Percentiles rank a stretch among this genome's conserved stretches.
These are phyloP conservation scores for Nakaseomyces delphensis DNA, from an alignment of 1,139 yeast species.

Conservation along the genomic window DNA sequence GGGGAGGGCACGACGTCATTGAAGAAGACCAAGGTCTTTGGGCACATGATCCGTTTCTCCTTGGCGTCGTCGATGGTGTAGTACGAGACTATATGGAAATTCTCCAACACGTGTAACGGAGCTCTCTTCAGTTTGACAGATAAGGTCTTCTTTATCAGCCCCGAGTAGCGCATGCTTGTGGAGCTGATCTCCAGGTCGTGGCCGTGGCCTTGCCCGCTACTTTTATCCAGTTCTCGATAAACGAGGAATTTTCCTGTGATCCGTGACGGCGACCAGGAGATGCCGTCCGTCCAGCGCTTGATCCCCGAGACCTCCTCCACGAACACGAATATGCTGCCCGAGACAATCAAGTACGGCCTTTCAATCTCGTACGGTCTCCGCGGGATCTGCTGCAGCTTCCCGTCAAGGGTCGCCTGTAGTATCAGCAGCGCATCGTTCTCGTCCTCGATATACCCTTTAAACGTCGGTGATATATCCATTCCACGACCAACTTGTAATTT, in stretches of 20 bases:
- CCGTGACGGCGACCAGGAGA: conserved; percentile 84
- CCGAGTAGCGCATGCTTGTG: conserved; percentile 44
- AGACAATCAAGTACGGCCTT: conserved; percentile 50
- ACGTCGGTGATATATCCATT: conserved; percentile 45
- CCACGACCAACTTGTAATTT: too few relatives aligned
- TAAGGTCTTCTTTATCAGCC: conserved; percentile 74
- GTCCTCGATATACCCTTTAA: conserved; percentile 68
- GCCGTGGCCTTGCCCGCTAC: conserved; percentile 4
- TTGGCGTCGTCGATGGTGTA: conserved; percentile 67
- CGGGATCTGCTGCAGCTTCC: conserved; percentile 50
- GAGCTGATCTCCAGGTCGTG: conserved; percentile 2
- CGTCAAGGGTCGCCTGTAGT: conserved; percentile 65
- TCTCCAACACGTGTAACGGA: conserved; percentile 30
- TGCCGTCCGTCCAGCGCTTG: conserved; percentile 93
- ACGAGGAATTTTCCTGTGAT: conserved; percentile 74
- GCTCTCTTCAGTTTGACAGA: conserved; percentile 42
- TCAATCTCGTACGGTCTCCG: conserved; percentile 79
- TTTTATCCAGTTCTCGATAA: conserved; percentile 60
- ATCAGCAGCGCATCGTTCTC: conserved; percentile 74
- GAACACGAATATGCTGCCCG: conserved; percentile 78
- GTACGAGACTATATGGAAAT: conserved; percentile 71
- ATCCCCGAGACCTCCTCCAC: conserved; percentile 74
- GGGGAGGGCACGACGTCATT: conserved; percentile 43
- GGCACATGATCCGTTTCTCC: conserved; percentile 46
- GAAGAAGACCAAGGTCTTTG: conserved; percentile 45